These are phyloP conservation scores for Amborella trichopoda DNA, from an alignment of 164 flowering plant species.

Conservation along the genomic window DNA sequence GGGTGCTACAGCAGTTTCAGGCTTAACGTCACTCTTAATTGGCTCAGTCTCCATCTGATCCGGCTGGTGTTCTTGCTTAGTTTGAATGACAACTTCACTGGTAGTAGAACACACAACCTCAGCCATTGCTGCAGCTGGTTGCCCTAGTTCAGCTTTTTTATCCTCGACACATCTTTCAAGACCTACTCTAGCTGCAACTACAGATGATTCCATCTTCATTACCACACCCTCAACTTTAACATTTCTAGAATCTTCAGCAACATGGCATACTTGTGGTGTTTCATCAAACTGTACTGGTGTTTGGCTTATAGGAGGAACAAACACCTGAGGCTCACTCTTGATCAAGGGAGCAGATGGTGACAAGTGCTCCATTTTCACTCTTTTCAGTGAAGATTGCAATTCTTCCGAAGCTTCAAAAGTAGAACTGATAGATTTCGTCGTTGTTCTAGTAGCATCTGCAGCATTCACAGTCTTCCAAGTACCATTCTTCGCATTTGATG, in stretches of 20 bases:
- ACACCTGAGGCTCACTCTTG: slow-evolving; percentile 25
- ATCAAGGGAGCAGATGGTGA: slow-evolving; percentile 21
- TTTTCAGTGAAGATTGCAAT: slow-evolving; percentile 46
- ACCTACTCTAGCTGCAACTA: slow-evolving; percentile 20
- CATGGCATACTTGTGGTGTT: slow-evolving; percentile 23
- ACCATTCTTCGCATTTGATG: slow-evolving; percentile 22
- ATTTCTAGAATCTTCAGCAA: slow-evolving; percentile 14
- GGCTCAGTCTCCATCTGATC: slow-evolving; percentile 13
- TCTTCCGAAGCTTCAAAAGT: slow-evolving; percentile 39
- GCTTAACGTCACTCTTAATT: slow-evolving; percentile 14
- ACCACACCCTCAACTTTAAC: slow-evolving; percentile 36
- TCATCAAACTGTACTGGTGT: slow-evolving; percentile 16
- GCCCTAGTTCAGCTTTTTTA: slow-evolving; percentile 23
- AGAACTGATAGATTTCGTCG: slow-evolving; percentile 19
- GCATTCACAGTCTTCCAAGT: slow-evolving; percentile 29
- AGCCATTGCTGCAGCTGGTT: slow-evolving; percentile 16
- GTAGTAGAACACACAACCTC: slow-evolving; percentile 20
- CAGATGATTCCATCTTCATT: slow-evolving; percentile 33
- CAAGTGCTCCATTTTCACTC: slow-evolving; percentile 60
- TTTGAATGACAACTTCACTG: slow-evolving; percentile 26
- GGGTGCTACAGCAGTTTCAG: slow-evolving; percentile 27
- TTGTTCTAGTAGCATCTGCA: slow-evolving; percentile 21
- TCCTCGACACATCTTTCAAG: slow-evolving; percentile 18
- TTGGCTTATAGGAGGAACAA: slow-evolving; percentile 21
- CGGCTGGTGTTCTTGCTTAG: slow-evolving; percentile 23